phyloP scores from a whole-genome alignment of 164 flowering plant genomes.

The Akebia trifoliata region DNA sequence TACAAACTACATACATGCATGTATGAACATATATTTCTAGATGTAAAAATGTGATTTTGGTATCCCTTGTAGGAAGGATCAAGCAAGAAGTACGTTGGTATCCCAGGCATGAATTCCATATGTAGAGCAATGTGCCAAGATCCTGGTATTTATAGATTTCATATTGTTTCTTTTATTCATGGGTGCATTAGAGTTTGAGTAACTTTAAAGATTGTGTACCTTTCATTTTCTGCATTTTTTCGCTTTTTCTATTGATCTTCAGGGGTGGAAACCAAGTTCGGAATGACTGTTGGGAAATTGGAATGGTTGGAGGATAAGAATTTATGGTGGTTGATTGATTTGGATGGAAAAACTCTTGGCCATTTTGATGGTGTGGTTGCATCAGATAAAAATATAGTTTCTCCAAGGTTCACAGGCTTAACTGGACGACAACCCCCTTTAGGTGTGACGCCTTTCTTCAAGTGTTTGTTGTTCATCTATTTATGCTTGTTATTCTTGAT shows the following conservation, averaged over 20 bases:
- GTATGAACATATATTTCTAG: too few relatives aligned
- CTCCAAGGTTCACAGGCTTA: conserved; percentile 42
- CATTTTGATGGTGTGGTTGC: conserved; percentile 62
- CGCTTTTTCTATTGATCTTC: not conserved
- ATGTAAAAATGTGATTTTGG: conserved; percentile 12
- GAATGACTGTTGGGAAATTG: conserved; percentile 53
- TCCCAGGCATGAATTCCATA: conserved; percentile 86
- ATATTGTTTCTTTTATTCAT: not conserved
- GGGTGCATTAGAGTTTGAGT: not conserved
- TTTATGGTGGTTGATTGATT: conserved; percentile 50
- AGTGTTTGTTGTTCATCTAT: not conserved
- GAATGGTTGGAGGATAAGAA: conserved; percentile 57
- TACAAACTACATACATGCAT: too few relatives aligned
- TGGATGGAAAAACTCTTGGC: conserved; percentile 66
- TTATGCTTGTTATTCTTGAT: not conserved
- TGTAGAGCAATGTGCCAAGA: conserved; percentile 59
- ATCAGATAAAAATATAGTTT: conserved; percentile 61
- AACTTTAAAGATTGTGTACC: not conserved
- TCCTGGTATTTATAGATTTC: conserved; percentile 41
- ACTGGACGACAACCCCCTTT: conserved; percentile 63
- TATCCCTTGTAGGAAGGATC: conserved; percentile 42
- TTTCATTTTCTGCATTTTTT: not conserved
- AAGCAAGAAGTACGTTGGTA: conserved; percentile 64
- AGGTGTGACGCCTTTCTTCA: conserved; percentile 30
- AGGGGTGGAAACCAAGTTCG: conserved; percentile 72